A percentile compares a stretch with the other conserved stretches of the same genome.
phyloP scores from a whole-genome alignment of 192 early-diverging fungal genomes.

The Lunasporangiospora selenospora region DNA sequence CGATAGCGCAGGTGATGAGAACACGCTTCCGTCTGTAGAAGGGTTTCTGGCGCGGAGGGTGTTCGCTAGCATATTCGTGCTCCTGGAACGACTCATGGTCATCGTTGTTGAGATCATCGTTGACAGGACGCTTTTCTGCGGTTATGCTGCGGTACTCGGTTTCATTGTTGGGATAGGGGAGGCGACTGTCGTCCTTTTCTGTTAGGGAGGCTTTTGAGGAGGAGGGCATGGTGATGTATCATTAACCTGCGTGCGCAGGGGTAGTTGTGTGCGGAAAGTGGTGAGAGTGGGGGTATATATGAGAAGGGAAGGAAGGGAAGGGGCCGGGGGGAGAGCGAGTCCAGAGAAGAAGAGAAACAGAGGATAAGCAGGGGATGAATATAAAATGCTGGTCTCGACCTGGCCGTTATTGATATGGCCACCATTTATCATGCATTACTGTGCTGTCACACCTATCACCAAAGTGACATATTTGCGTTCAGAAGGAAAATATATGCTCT shows the following conservation, averaged over 20 bases:
- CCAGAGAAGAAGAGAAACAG: neutral
- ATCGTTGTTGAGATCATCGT: neutral
- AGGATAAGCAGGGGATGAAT: neutral
- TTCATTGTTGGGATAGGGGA: slow-evolving; percentile 21
- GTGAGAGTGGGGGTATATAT: neutral
- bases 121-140: slow-evolving; percentile 6
- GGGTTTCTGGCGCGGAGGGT: slow-evolving; percentile 28
- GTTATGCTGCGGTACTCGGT: slow-evolving; percentile 23
- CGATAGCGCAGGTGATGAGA: slow-evolving; percentile 48
- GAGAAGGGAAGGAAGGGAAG: neutral
- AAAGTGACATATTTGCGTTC: too few species aligned
- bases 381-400: too few species aligned
- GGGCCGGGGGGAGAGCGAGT: neutral
- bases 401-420: too few species aligned
- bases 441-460: too few species aligned
- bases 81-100: slow-evolving; percentile 20
- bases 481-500: too few species aligned
- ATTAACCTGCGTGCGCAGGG: slow-evolving; percentile 10
- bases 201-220: slow-evolving; percentile 16
- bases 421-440: too few species aligned
- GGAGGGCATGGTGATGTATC: slow-evolving; percentile 17
- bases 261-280: neutral
- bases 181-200: slow-evolving; percentile 6
- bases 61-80: slow-evolving; percentile 19
- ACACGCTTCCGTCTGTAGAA: slow-evolving; percentile 57